phyloP scores from a whole-genome alignment of 176 grass and related monocot species.

The Chrysopogon serrulatus region DNA sequence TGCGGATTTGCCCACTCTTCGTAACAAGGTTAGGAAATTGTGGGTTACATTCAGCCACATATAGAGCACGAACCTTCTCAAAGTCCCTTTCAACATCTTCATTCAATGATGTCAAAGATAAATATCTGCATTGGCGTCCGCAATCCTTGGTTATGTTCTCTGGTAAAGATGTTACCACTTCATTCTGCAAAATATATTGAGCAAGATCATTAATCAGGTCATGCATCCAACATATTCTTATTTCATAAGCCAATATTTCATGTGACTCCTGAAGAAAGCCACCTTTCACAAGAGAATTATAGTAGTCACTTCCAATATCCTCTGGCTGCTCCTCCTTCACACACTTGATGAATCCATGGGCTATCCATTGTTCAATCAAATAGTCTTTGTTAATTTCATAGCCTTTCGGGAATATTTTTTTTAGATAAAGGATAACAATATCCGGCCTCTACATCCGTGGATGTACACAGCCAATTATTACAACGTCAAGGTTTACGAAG shows the following conservation, averaged over 20 bases:
- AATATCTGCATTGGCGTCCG: not conserved
- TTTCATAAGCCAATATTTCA: too few species aligned
- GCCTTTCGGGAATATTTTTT: too few species aligned
- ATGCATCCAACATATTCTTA: not conserved
- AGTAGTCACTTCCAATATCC: too few species aligned
- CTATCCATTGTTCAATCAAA: too few species aligned
- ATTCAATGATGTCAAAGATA: not conserved
- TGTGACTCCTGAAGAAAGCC: not conserved
- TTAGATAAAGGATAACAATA: too few species aligned
- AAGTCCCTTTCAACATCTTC: not conserved
- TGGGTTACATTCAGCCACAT: not conserved
- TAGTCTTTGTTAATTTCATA: too few species aligned
- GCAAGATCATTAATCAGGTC: not conserved
- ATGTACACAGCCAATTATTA: too few species aligned
- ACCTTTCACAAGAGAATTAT: not conserved
- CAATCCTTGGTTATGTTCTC: accelerated
- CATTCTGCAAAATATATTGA: not conserved
- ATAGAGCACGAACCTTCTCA: not conserved
- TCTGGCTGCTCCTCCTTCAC: too few species aligned
- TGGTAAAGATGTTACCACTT: not conserved
- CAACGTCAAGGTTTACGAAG: too few species aligned
- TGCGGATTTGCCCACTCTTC: not conserved
- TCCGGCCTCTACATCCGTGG: too few species aligned
- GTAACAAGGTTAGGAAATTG: not conserved
- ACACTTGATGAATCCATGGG: too few species aligned